These are phyloP conservation scores for Plasmodium blacklocki DNA, from an alignment of 169 alveolate species.

Conservation along the genomic window DNA sequence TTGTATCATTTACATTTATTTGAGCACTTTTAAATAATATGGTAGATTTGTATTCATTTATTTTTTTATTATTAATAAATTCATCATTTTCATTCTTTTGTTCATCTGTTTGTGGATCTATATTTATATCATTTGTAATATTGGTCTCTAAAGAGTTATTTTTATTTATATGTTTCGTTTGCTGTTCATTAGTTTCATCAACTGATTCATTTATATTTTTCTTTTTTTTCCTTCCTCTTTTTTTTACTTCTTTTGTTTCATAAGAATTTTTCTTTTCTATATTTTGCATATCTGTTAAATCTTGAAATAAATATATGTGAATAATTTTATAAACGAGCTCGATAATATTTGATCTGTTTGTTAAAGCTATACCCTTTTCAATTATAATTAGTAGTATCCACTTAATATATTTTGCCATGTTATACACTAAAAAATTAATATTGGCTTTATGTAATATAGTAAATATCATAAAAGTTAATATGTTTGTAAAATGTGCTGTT, in stretches of 20 bases:
- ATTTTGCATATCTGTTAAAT: slow-evolving; percentile 10
- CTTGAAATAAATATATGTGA: slow-evolving; percentile 63
- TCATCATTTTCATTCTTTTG: background rate
- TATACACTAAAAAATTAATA: slow-evolving; percentile 69
- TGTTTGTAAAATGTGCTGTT: slow-evolving; percentile 76
- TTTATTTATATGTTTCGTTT: slow-evolving; percentile 1
- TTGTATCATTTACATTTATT: slow-evolving; percentile 29
- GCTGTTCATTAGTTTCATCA: slow-evolving; percentile 1
- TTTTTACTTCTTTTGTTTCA: slow-evolving; percentile 40
- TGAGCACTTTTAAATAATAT: slow-evolving; percentile 39
- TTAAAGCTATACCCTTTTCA: slow-evolving; percentile 77
- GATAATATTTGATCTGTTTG: slow-evolving; percentile 49
- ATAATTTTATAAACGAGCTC: slow-evolving; percentile 33
- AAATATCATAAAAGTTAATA: slow-evolving; percentile 78
- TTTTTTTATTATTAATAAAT: background rate
- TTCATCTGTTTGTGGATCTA: slow-evolving; percentile 7
- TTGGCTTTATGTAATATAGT: slow-evolving; percentile 80
- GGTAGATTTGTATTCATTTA: slow-evolving; percentile 7
- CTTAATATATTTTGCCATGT: slow-evolving; percentile 79
- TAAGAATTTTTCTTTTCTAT: background rate
- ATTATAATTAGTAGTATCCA: slow-evolving; percentile 81
- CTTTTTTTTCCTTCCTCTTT: slow-evolving; percentile 65
- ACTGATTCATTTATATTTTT: background rate
- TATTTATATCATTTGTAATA: slow-evolving; percentile 10
- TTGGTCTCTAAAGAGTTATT: background rate